Evolutionary conservation across 106 monocot species (phyloP).

Genomic region (Chionographis japonica): DNA sequence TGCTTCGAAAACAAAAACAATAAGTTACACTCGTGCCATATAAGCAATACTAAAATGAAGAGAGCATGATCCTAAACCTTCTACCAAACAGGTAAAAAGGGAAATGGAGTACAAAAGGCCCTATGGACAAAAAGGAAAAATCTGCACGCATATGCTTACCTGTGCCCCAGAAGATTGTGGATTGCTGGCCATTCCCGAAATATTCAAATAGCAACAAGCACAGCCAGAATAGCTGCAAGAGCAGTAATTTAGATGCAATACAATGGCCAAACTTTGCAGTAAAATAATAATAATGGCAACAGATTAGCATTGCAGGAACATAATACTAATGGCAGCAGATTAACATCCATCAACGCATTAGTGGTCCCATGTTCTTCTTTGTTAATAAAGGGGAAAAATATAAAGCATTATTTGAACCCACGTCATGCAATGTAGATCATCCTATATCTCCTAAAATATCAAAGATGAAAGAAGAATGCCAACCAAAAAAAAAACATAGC

Average conservation of each 20-base stretch:
- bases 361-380: no score
- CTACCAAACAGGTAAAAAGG: neutral
- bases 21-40: neutral
- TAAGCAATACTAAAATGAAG: neutral
- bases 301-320: no score
- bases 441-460: no score
- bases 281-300: no score
- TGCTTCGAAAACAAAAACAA: conserved; percentile 24
- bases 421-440: no score
- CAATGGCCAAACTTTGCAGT: no score
- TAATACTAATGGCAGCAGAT: no score
- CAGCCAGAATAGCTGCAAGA: neutral
- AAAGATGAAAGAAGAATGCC: no score
- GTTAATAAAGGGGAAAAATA: no score
- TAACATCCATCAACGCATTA: no score
- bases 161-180: conserved; percentile 62
- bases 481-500: no score
- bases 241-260: neutral
- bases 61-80: neutral
- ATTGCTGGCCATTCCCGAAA: conserved; percentile 52
- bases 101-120: neutral
- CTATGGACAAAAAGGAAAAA: neutral
- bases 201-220: neutral
- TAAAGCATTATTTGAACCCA: no score
- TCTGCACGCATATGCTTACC: conserved; percentile 23